Evolutionary conservation across 768 basidiomycete genomes (phyloP).

Genomic region (Psilocybe cubensis): DNA sequence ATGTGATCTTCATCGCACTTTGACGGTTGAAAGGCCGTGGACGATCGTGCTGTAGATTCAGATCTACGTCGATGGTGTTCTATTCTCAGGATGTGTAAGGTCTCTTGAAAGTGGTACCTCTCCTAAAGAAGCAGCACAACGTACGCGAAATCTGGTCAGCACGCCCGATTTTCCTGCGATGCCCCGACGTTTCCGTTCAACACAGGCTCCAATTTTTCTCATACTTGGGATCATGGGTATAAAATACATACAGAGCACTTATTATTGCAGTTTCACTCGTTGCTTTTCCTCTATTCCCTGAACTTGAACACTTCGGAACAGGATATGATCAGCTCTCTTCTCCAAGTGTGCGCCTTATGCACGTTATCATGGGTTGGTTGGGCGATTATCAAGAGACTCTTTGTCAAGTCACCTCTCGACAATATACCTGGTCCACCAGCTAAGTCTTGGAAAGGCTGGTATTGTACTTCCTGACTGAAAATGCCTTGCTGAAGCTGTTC

Average conservation of each 20-base stretch:
- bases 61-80: not conserved
- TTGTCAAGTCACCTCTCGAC: constrained; percentile 29
- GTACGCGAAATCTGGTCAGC: not conserved
- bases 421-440: constrained; percentile 44
- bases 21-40: not conserved
- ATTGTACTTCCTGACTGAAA: not conserved
- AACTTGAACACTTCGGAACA: not conserved
- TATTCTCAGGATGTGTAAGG: not conserved
- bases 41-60: not conserved
- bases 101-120: not conserved
- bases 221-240: not conserved
- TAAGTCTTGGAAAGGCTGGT: constrained; percentile 37
- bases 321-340: constrained; percentile 7
- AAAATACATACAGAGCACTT: not conserved
- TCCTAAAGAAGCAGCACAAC: not conserved
- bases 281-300: too few relatives aligned
- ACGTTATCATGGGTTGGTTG: constrained; percentile 24
- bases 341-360: constrained; percentile 6
- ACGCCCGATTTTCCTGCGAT: not conserved
- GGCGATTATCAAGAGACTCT: constrained; percentile 18
- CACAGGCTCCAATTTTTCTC: not conserved
- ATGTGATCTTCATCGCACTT: not conserved
- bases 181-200: not conserved
- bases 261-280: not conserved
- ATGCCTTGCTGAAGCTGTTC: not conserved